phyloP scores from a whole-genome alignment of 108 stramenopile species.

The Licmophora abbreviata region DNA sequence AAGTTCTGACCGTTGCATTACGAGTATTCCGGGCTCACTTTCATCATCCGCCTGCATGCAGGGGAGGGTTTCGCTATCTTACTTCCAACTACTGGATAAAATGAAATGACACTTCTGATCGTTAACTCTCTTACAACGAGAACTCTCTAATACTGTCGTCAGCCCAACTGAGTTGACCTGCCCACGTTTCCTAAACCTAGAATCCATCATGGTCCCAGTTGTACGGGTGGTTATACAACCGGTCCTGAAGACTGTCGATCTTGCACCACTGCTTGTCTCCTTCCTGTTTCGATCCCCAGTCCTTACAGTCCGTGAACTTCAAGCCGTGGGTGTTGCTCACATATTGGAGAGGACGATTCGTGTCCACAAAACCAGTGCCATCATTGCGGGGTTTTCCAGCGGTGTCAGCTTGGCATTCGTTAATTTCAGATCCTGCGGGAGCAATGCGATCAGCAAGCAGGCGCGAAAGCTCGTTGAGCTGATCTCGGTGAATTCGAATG shows the following conservation, averaged over 20 bases:
- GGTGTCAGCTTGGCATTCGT: conserved; percentile 32
- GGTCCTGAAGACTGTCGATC: neutral
- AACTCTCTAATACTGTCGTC: no score
- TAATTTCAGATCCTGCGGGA: conserved; percentile 7
- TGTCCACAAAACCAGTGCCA: conserved; percentile 22
- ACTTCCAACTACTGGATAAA: no score
- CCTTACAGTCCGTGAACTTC: conserved; percentile 19
- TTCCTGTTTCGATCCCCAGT: conserved; percentile 9
- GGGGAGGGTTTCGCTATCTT: no score
- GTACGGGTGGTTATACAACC: conserved; percentile 19
- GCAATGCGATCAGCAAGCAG: conserved; percentile 29
- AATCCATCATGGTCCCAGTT: no score
- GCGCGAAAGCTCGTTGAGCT: conserved; percentile 34
- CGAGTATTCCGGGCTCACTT: no score
- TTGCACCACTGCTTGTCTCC: conserved; percentile 7
- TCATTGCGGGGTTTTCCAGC: conserved; percentile 20
- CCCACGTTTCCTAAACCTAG: no score
- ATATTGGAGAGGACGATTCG: conserved; percentile 24
- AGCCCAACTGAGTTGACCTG: no score
- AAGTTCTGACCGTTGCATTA: no score
- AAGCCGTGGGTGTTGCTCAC: conserved; percentile 14
- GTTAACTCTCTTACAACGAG: no score
- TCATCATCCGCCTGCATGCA: no score
- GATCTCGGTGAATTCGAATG: conserved; percentile 32
- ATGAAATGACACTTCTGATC: no score